A percentile compares a stretch with the other conserved stretches of the same genome.
These are phyloP conservation scores for Dictyostelium brefeldianum DNA, from an alignment of 78 protist species.

Conservation along the genomic window DNA sequence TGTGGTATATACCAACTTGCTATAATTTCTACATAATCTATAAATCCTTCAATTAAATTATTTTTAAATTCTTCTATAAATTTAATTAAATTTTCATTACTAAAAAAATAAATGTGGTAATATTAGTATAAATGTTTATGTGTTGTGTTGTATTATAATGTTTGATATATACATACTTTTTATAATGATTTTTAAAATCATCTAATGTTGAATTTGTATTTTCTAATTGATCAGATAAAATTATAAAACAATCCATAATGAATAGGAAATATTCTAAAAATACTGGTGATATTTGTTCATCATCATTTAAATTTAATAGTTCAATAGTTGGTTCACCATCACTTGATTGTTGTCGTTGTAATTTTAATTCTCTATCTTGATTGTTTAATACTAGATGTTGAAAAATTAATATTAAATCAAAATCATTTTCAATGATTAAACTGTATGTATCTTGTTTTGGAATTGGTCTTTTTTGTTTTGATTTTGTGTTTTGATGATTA, in stretches of 20 bases:
- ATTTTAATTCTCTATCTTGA: too few relatives aligned
- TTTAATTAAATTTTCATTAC: background rate
- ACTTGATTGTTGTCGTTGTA: too few relatives aligned
- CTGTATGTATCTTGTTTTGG: background rate
- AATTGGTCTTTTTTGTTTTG: constrained; percentile 7
- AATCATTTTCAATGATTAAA: background rate
- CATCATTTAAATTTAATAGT: too few relatives aligned
- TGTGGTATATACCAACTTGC: constrained; percentile 23
- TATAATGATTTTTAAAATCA: constrained; percentile 4
- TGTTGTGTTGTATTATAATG: too few relatives aligned
- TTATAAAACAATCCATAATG: background rate
- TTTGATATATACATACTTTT: background rate
- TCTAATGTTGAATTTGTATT: background rate
- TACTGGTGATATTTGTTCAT: background rate
- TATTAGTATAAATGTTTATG: background rate
- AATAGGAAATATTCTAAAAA: background rate
- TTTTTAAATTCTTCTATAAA: background rate
- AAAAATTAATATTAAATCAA: background rate
- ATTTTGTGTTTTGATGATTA: background rate
- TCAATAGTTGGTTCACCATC: too few relatives aligned
- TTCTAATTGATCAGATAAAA: background rate
- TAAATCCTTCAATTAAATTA: background rate
- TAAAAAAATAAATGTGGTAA: background rate
- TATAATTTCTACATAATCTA: background rate
- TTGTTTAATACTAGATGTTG: too few relatives aligned